Base-by-base conservation (phyloP, 2,329 filamentous ascomycete species). In the Chaetomiaceae sp. region DNA sequence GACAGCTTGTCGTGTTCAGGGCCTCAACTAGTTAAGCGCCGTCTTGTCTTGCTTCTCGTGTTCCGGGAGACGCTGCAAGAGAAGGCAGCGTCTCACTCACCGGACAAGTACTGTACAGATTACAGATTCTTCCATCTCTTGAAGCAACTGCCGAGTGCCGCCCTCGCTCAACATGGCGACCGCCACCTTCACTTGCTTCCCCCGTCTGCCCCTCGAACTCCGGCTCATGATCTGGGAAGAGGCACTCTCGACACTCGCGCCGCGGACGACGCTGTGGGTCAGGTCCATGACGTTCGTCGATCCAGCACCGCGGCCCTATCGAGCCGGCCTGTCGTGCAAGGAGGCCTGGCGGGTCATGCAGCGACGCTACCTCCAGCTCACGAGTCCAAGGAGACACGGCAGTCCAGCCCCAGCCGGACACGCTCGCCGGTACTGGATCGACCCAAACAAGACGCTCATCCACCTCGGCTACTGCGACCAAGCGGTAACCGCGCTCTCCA, bases 341-440 rank as follows among this genome's bases (percentile, higher is more conserved):
- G 46, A 48, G 21, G 46, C 46, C n/a, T 20, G 38, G n/a, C 38
- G 12, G 6, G 16, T 43, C 20, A 35, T 48, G 46, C 30, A 42
- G 31, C 20, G 19, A 13, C 25, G 17, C 35, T 48, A 34, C 27
- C 13, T 48, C 4, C 44, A 20, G 27, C 27, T 41, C 27, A 7
- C 37, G 12, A 7, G 37, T 21, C 20, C 14, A 5, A 12, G 5
- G 9, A 33, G 8, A 33, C 30, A n/a, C n/a, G n/a, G n/a, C n/a
- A n/a, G n/a, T n/a, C n/a, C n/a, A n/a, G n/a, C n/a, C n/a, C n/a
- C n/a, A n/a, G n/a, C n/a, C n/a, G n/a, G 8, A n/a, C 7, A 5
- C 30, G 30, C 30, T 33, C 7, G 5, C 14, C 30, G 2, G 13
- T 23, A 21, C 14, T 48, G 46, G 46, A 16, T 48, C 21, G 16